Evolutionary conservation across 2,329 filamentous ascomycete genomes (phyloP), one percentile per base, ranked within the genome.

Genomic region (Colletotrichum lentis): DNA sequence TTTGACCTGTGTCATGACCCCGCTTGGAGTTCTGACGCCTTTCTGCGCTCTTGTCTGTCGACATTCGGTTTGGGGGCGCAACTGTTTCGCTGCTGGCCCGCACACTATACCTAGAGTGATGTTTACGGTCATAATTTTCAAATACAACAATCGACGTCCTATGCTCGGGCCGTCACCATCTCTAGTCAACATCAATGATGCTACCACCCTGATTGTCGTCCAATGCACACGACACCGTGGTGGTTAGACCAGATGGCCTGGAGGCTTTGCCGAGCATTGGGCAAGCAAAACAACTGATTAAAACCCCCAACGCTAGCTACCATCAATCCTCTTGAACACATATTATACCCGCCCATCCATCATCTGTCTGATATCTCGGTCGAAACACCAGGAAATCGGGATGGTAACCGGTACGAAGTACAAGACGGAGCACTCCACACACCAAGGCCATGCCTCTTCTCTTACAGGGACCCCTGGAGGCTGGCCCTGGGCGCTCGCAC

Each of bases 161-260:
- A n/a, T 63, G 59, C 59, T 56, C 27, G 53, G 46, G 44, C 44
- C 59, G 24, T 16, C 20, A 39, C 46, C 46, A 37, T 14, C 53
- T 67, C 39, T 46, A 47, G 59, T 46, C 60, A 46, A 43, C 53
- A 41, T 57, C 53, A 53, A 55, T 62, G 55, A 65, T 62, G 63
- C 31, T 35, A 35, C 22, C 41, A 39, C 35, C 22, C 41, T 24
- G 20, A 6, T 7, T 18, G 10, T 44, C 39, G 22, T 41, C 22
- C 41, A 31, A 53, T 41, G 20, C 46, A 39, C 46, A 50, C 41
- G 18, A n/a, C 10, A 18, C 16, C 3, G 20, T 10, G 7, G 18
- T 16, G 7, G 22, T 27, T n/a, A 20, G 37, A 22, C 37, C 27
- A 6, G 47, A 16, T 5, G 18, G 24, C 47, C 5, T 27, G 47